Evolutionary conservation across 208 protist genomes (phyloP).

Genomic region (Wallacemonas collosoma): DNA sequence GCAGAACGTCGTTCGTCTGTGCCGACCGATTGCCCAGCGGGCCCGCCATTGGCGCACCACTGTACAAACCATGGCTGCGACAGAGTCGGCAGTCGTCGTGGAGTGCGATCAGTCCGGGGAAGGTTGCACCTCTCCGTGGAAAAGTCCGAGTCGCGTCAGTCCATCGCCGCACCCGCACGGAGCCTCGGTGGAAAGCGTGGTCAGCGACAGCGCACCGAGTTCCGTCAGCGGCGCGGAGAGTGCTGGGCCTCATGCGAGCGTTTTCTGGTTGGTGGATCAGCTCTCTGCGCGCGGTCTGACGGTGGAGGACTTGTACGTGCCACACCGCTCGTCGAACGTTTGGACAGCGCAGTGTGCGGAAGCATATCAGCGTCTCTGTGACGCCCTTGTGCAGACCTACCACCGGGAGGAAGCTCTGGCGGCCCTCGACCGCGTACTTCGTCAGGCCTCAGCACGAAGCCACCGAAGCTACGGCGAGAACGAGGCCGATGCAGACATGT

Average conservation of each 20-base stretch:
- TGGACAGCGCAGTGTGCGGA: conserved; percentile 45
- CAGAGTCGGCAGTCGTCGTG: background rate
- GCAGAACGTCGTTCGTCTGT: conserved; percentile 23
- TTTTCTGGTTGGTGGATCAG: conserved; percentile 20
- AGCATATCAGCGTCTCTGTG: conserved; percentile 50
- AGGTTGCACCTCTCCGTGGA: background rate
- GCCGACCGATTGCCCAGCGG: conserved; percentile 16
- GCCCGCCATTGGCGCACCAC: conserved; percentile 6
- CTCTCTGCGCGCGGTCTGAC: conserved; percentile 20
- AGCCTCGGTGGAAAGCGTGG: background rate
- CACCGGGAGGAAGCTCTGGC: conserved; percentile 39
- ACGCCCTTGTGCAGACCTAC: conserved; percentile 33
- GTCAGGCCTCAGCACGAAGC: background rate
- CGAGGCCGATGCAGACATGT: too few species aligned
- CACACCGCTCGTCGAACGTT: conserved; percentile 43
- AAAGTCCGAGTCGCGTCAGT: background rate
- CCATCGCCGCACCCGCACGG: background rate
- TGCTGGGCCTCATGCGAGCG: background rate
- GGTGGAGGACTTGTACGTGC: conserved; percentile 29
- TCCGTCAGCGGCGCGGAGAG: too few species aligned
- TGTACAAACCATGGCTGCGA: background rate
- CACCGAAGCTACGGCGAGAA: too few species aligned
- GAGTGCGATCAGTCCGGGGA: conserved; percentile 1
- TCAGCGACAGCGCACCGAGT: background rate
- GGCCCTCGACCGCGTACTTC: conserved; percentile 38